These are phyloP conservation scores for Rhodotorula paludigena DNA, from an alignment of 768 basidiomycete genomes.

Conservation along the genomic window DNA sequence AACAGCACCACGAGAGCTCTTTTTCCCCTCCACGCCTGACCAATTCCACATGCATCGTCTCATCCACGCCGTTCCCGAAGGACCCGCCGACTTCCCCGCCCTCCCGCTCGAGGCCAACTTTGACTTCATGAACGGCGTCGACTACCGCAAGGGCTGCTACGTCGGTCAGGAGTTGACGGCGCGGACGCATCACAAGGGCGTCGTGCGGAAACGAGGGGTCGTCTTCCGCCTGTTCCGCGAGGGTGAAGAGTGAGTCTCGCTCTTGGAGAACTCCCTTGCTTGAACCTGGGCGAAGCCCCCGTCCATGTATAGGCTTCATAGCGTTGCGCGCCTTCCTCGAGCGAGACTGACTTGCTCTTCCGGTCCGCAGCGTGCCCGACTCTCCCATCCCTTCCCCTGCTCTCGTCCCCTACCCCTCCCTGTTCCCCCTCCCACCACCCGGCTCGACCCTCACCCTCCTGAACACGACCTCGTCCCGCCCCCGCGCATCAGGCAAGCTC, in stretches of 20 bases:
- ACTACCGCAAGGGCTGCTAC: conserved; percentile 96
- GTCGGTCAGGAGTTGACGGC: conserved; percentile 97
- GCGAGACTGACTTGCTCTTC: too few relatives aligned
- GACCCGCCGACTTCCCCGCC: conserved; percentile 68
- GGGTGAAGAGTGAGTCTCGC: conserved; percentile 46
- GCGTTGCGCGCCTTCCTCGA: too few relatives aligned
- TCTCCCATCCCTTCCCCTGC: conserved; percentile 26
- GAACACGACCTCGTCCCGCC: conserved; percentile 10
- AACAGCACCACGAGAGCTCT: conserved; percentile 25
- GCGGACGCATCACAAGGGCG: conserved; percentile 89
- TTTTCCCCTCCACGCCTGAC: conserved; percentile 8
- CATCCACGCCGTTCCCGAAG: conserved; percentile 80
- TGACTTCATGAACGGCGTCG: conserved; percentile 92
- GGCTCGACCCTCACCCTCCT: conserved; percentile 27
- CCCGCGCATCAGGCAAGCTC: conserved; percentile 25
- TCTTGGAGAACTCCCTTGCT: too few relatives aligned
- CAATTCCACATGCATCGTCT: conserved; percentile 72
- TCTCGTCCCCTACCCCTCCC: conserved; percentile 15
- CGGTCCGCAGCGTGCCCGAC: conserved; percentile 1
- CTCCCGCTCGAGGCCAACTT: conserved; percentile 93
- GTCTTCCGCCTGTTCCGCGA: conserved; percentile 62
- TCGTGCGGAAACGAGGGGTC: conserved; percentile 79
- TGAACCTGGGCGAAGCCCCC: too few relatives aligned
- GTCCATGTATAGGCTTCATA: too few relatives aligned
- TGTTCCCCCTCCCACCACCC: conserved; percentile 29